A percentile compares a stretch with the other conserved stretches of the same genome.
phyloP scores from a whole-genome alignment of 2,329 filamentous ascomycete genomes.

The Diaporthe helianthi region DNA sequence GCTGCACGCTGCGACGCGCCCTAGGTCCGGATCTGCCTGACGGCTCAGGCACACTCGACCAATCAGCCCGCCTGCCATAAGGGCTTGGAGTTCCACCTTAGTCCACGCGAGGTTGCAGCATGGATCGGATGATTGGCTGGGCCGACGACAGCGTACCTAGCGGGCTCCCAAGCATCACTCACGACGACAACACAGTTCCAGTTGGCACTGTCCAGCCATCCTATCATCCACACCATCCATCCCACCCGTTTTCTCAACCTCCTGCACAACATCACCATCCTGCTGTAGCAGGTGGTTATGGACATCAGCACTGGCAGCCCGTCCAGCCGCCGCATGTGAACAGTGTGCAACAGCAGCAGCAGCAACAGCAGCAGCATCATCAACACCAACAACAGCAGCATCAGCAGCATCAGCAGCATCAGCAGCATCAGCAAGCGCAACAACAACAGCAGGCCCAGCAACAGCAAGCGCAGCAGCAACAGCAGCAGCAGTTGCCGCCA shows the following conservation, averaged over 20 bases:
- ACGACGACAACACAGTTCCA: conserved; percentile 36
- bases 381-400: conserved; percentile 15
- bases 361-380: conserved; percentile 17
- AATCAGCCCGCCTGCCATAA: conserved; percentile 31
- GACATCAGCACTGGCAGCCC: conserved; percentile 36
- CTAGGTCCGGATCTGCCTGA: conserved; percentile 18
- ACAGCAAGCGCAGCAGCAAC: not conserved
- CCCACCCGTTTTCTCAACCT: conserved; percentile 33
- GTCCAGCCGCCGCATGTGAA: conserved; percentile 37
- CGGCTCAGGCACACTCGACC: conserved; percentile 29
- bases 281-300: conserved; percentile 35
- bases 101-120: conserved; percentile 31
- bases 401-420: conserved; percentile 26
- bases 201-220: conserved; percentile 35
- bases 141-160: conserved; percentile 33
- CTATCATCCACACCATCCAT: conserved; percentile 32
- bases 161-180: conserved; percentile 33
- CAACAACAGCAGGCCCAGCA: conserved; percentile 9
- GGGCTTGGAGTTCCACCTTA: conserved; percentile 31
- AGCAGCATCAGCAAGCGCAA: conserved; percentile 33
- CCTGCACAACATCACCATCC: conserved; percentile 35
- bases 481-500: conserved; percentile 36
- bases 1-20: conserved; percentile 28
- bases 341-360: conserved; percentile 34
- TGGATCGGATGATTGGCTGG: conserved; percentile 36